Evolutionary conservation across 306 rosid species (phyloP).

Genomic region (Alnus rubra): DNA sequence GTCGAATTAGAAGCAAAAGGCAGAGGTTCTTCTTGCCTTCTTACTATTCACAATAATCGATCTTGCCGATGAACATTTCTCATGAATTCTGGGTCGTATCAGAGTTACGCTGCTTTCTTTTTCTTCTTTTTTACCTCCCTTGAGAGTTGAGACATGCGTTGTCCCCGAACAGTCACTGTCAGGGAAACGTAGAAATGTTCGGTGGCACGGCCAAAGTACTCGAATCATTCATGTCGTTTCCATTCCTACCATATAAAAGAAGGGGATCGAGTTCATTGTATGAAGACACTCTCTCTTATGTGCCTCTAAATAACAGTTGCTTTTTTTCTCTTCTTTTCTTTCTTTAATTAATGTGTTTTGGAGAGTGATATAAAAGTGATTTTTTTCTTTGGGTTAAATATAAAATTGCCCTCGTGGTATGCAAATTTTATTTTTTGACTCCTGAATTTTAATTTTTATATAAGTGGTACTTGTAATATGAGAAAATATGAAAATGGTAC

Average conservation of each 20-base stretch:
- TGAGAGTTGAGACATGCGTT: neutral
- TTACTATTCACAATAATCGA: conserved; percentile 40
- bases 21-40: conserved; percentile 95
- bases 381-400: no score
- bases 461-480: no score
- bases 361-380: no score
- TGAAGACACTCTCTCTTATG: neutral
- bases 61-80: neutral
- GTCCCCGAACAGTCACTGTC: neutral
- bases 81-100: neutral
- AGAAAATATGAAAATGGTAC: no score
- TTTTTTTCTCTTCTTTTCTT: no score
- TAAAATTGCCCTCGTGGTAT: no score
- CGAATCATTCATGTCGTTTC: conserved; percentile 1
- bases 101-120: neutral
- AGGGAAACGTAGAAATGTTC: neutral
- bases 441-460: no score
- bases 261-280: conserved; percentile 1
- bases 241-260: conserved; percentile 7
- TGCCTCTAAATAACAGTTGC: no score
- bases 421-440: no score
- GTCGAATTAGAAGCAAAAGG: conserved; percentile 81
- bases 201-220: neutral
- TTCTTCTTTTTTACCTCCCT: neutral
- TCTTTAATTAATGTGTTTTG: no score